phyloP scores from a whole-genome alignment of 345 rosid species.

The Camelina sativa region DNA sequence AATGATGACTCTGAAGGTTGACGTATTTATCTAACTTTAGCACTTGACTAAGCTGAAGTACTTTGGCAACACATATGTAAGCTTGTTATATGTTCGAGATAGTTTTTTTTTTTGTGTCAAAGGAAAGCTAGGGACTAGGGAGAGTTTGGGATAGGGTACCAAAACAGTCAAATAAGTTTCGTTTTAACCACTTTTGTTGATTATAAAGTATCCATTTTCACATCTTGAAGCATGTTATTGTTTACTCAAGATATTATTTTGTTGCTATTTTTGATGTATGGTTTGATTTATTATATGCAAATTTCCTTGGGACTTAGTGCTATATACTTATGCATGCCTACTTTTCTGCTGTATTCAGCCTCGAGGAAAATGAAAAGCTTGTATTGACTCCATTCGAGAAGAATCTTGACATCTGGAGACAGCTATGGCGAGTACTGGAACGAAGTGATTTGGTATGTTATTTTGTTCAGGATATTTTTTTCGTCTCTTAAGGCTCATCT shows the following conservation, averaged over 20 bases:
- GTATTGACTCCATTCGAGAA: conserved; percentile 96
- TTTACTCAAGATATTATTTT: neutral
- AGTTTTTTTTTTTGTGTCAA: neutral
- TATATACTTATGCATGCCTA: conserved; percentile 21
- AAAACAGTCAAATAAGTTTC: neutral
- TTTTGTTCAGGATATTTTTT: neutral
- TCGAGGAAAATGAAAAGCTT: conserved; percentile 94
- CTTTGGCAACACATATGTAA: neutral
- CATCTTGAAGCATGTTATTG: neutral
- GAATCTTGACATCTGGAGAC: conserved; percentile 98
- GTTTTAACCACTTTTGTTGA: neutral
- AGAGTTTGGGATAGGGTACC: neutral
- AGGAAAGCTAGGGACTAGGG: too few species aligned
- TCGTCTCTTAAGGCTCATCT: neutral
- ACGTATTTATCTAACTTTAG: conserved; percentile 1
- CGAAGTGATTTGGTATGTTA: conserved; percentile 86
- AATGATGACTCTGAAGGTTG: neutral
- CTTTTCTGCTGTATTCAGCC: conserved; percentile 51
- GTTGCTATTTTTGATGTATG: neutral
- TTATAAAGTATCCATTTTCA: neutral
- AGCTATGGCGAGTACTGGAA: conserved; percentile 97
- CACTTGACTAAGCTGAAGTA: neutral
- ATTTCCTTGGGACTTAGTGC: conserved; percentile 1
- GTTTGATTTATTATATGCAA: conserved; percentile 8
- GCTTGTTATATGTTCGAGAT: neutral